Evolutionary conservation across 2,329 filamentous ascomycete species (phyloP), one percentile per base, ranked within the genome.

Genomic region (Apiospora aurea): DNA sequence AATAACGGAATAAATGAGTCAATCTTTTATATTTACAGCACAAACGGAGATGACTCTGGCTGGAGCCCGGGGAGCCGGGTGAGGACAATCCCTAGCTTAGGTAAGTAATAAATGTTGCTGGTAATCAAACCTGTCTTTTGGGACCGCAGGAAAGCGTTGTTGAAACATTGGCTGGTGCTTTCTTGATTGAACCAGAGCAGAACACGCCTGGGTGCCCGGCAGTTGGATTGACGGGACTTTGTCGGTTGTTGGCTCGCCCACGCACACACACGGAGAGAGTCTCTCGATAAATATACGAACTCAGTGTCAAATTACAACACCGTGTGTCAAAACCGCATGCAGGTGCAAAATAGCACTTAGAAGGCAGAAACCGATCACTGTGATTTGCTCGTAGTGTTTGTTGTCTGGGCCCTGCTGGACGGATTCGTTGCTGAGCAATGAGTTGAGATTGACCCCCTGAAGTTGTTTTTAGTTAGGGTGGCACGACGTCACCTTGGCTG

Each of bases 391-490:
- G 46, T 5, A n/a, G 11, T 49, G 21, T 49, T 47, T 49, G 46
- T 18, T 47, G 21, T 7, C n/a, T n/a, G 21, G 21, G 34, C 34
- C 7, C 7, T 49, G 46, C 46, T n/a, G n/a, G 46, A 10, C 21
- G 46, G 21, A 18, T 49, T 49, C 46, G 46, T 49, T 49, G 46
- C 46, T n/a, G 46, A 49, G 46, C 46, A 49, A 49, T 49, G 44
- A 8, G 7, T 47, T 47, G 44, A 49, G 21, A n/a, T 49, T 49
- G 21, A 49, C 10, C 46, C 46, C 46, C 46, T 49, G 21, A 49
- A 49, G 46, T n/a, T 49, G 46, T n/a, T 49, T 49, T n/a, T 49
- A 49, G 46, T 49, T 49, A 49, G 46, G 46, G 46, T 49, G n/a
- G n/a, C 46, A 49, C 46, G 46, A 49, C 46, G 46, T 49, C 46